Evolutionary conservation across 805 yeast species (phyloP), one percentile per base, ranked within the genome.

Genomic region (Tetrapisispora arboricola): DNA sequence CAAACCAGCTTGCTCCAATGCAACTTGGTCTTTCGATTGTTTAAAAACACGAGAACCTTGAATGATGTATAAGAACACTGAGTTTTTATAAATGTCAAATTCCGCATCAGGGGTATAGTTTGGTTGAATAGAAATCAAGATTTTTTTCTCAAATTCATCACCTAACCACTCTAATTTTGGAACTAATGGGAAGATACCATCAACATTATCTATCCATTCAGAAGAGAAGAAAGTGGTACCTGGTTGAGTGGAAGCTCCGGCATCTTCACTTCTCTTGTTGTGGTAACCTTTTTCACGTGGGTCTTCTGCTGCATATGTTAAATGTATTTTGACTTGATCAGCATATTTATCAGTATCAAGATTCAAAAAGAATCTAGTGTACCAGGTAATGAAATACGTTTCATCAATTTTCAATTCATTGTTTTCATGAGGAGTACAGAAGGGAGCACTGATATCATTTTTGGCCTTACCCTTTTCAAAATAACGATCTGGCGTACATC

Each of bases 401-500:
- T 70, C 63, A 25, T 72, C 94, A 44, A 73, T 59, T 47, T 72
- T 71, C 63, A 83, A 67, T 30, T 65, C 68, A 11, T 69, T 51
- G 44, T 76, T 71, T 51, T 82, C 88, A 26, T 65, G 67, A 11
- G 95, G 96, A 17, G 84, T 73, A 60, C 96, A 86, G 60, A 85
- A 84, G n/a, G 96, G 96, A 39, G 68, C 92, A 30, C 86, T 73
- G 1, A 65, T 51, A 15, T 62, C 57, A 40, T 66, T 61, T 49
- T 76, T 76, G 24, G 77, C 79, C 28, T 67, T 44, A 8, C 88
- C 90, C 55, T 78, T 80, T 49, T 69, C 72, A 53, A 65, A 70
- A 57, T 83, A 86, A 36, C 73, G 63, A 40, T 80, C 80, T 2
- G 96, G 96, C 4, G 87, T 83, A 64, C 96, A 86, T 63, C 95